These are phyloP conservation scores for Aspergillus sclerotiicarbonarius DNA, from an alignment of 495 filamentous ascomycete species.

Conservation along the genomic window DNA sequence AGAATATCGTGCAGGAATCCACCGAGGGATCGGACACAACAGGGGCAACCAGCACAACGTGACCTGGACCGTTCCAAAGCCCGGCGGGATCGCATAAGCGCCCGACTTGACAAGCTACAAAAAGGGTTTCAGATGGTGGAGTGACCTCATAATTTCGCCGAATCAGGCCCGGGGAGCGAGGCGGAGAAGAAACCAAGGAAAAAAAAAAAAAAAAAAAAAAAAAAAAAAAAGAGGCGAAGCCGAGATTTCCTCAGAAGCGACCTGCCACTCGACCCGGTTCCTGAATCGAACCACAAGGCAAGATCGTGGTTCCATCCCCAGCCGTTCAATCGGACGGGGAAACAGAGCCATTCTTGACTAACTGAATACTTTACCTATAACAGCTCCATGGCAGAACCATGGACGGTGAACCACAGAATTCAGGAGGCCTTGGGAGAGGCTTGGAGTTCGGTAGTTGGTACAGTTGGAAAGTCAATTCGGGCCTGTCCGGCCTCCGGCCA, in stretches of 20 bases:
- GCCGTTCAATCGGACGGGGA: too few relatives aligned
- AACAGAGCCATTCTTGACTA: background rate
- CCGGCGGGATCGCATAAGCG: slow-evolving; percentile 4
- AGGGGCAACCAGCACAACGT: background rate
- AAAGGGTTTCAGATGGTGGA: slow-evolving; percentile 12
- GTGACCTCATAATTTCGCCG: slow-evolving; percentile 6
- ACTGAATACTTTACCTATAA: background rate
- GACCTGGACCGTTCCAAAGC: slow-evolving; percentile 9
- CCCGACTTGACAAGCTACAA: slow-evolving; percentile 4
- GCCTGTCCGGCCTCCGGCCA: background rate
- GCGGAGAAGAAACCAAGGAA: background rate
- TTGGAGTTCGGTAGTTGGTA: background rate
- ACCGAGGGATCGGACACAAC: background rate
- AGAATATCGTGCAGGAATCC: background rate
- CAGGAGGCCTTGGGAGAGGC: background rate
- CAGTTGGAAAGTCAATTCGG: background rate
- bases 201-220: background rate
- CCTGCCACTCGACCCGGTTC: background rate
- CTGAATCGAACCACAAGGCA: background rate
- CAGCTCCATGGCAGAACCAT: background rate
- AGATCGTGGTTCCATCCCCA: background rate
- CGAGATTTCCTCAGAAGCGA: background rate
- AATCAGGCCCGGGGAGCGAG: background rate
- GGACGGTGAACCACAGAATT: slow-evolving; percentile 1
- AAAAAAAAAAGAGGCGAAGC: background rate